phyloP scores from a whole-genome alignment of 2,329 filamentous ascomycete species.

The Diaporthe ampelina region DNA sequence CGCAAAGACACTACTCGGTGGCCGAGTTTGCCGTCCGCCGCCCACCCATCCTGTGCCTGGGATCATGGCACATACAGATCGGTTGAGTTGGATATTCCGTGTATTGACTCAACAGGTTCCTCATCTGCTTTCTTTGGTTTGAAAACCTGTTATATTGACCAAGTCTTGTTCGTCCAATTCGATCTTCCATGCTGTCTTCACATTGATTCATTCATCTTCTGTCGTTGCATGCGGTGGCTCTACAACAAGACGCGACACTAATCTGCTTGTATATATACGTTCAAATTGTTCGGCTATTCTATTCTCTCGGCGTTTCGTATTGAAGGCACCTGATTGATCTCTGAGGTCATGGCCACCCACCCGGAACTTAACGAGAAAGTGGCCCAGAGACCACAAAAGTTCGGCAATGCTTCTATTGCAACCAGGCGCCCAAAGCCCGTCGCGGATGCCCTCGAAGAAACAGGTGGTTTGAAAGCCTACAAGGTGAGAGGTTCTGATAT shows the following conservation, averaged over 20 bases:
- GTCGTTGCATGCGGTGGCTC: neutral
- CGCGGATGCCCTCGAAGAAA: neutral
- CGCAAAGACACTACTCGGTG: neutral
- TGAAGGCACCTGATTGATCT: neutral
- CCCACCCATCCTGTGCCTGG: neutral
- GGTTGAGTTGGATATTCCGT: neutral
- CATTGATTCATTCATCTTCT: neutral
- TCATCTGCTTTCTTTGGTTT: neutral
- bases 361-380: neutral
- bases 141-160: neutral
- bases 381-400: neutral
- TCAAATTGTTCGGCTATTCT: neutral
- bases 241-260: neutral
- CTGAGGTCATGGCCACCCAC: neutral
- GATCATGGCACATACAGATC: neutral
- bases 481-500: neutral
- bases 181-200: neutral
- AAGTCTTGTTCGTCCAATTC: neutral
- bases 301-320: neutral
- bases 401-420: neutral
- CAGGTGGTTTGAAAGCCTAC: neutral
- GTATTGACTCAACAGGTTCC: neutral
- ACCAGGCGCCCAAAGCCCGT: neutral
- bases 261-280: neutral
- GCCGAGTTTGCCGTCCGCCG: slow-evolving; percentile 8